phyloP scores from a whole-genome alignment of 306 rosid species.

The Castanopsis chinensis region DNA sequence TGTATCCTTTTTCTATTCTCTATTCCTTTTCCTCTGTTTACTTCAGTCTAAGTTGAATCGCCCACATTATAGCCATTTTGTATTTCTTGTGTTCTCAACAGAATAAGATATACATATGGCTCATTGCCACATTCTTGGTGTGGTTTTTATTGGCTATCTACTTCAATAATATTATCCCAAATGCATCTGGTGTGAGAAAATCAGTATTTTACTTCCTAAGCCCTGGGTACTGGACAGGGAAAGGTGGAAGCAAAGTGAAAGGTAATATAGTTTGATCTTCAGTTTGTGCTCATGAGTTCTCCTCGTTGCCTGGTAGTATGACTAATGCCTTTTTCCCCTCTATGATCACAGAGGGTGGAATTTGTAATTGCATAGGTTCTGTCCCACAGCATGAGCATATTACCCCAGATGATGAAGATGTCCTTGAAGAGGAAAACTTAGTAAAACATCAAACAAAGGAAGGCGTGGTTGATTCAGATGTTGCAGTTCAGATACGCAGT shows the following conservation, averaged over 20 bases:
- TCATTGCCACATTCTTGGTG: constrained; percentile 59
- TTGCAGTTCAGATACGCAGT: constrained; percentile 86
- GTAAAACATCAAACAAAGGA: constrained; percentile 53
- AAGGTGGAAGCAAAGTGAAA: constrained; percentile 67
- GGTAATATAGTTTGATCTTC: constrained; percentile 40
- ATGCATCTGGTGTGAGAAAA: constrained; percentile 85
- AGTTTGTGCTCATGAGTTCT: constrained; percentile 13
- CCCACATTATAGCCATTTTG: background rate
- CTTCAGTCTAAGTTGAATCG: constrained; percentile 7
- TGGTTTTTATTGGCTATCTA: constrained; percentile 87
- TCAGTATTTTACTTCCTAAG: constrained; percentile 64
- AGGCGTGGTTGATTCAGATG: constrained; percentile 42
- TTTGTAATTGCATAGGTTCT: constrained; percentile 68
- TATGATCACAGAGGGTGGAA: constrained; percentile 59
- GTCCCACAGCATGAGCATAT: constrained; percentile 40
- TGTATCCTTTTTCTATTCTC: constrained; percentile 5
- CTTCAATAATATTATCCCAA: constrained; percentile 82
- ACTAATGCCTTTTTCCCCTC: constrained; percentile 17
- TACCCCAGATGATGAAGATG: constrained; percentile 83
- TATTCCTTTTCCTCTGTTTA: constrained; percentile 8
- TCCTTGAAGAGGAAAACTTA: constrained; percentile 69
- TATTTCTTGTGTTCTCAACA: constrained; percentile 41
- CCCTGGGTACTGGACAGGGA: constrained; percentile 76
- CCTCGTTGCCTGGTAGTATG: constrained; percentile 12
- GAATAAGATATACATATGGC: constrained; percentile 73